phyloP scores from a whole-genome alignment of 2,329 filamentous ascomycete genomes.

The Cladosporium sp. region DNA sequence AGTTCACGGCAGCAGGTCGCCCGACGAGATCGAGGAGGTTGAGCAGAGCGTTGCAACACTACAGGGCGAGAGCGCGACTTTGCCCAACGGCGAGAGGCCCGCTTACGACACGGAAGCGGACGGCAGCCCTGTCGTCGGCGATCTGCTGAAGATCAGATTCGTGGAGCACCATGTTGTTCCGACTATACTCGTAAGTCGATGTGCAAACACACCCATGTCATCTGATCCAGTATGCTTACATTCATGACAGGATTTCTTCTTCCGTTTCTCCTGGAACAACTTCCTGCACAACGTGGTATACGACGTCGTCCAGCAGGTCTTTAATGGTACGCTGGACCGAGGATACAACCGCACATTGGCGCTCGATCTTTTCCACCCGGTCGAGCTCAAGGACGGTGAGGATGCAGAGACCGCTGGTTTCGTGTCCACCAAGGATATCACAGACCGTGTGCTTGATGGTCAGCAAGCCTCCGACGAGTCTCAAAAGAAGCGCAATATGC shows the following conservation, averaged over 20 bases:
- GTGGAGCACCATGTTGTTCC: conserved; percentile 92
- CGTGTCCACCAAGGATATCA: conserved; percentile 75
- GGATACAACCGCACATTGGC: conserved; percentile 88
- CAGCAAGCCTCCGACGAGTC: conserved; percentile 83
- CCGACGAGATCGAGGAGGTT: conserved; percentile 21
- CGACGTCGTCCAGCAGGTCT: conserved; percentile 97
- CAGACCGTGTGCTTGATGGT: conserved; percentile 85
- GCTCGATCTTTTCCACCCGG: conserved; percentile 70
- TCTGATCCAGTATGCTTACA: background rate
- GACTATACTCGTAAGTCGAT: conserved; percentile 74
- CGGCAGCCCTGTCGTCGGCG: conserved; percentile 79
- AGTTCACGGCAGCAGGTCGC: conserved; percentile 13
- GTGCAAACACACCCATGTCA: background rate
- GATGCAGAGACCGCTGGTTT: conserved; percentile 23
- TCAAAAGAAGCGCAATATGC: conserved; percentile 77
- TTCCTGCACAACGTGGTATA: conserved; percentile 99
- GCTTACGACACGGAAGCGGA: conserved; percentile 56
- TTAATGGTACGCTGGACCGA: conserved; percentile 96
- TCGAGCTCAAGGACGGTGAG: conserved; percentile 18
- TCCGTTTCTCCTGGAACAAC: conserved; percentile 98
- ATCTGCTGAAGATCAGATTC: conserved; percentile 93
- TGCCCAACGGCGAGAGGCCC: conserved; percentile 22
- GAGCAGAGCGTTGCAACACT: conserved; percentile 28
- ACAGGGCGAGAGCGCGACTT: conserved; percentile 21
- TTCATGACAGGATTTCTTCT: conserved; percentile 77